Evolutionary conservation across 1,284 basidiomycete genomes (phyloP), one percentile per base, ranked within the genome.

Genomic region (Chiua sp.): DNA sequence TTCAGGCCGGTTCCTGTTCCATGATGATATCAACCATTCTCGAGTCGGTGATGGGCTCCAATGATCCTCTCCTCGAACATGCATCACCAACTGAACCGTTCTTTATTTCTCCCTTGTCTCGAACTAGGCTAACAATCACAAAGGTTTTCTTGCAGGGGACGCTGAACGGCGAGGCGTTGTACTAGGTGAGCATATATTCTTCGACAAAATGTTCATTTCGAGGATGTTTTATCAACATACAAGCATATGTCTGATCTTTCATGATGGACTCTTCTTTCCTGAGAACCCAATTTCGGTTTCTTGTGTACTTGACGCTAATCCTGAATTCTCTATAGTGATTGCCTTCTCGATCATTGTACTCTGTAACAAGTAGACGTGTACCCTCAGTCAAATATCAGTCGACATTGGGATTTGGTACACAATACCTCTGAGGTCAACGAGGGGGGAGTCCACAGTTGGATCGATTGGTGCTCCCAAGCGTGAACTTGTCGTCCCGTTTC

Each of bases 401-500:
- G n/a, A n/a, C n/a, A n/a, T n/a, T n/a, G n/a, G n/a, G n/a, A n/a
- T n/a, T n/a, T n/a, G n/a, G n/a, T n/a, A n/a, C n/a, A n/a, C n/a
- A n/a, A n/a, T n/a, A n/a, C n/a, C n/a, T n/a, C n/a, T n/a, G 33
- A 53, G 7, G 76, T 79, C 11, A 68, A 82, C 18, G 64, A 78
- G 10, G 72, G 80, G 16, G 78, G 82, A 53, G n/a, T 87, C 87
- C 55, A 82, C 83, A n/a, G n/a, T n/a, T n/a, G n/a, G n/a, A n/a
- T n/a, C n/a, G n/a, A n/a, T n/a, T n/a, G n/a, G n/a, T n/a, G n/a
- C n/a, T n/a, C n/a, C n/a, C n/a, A n/a, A n/a, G n/a, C n/a, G n/a
- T n/a, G n/a, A n/a, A n/a, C n/a, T n/a, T n/a, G 90, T 89, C 18
- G 87, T 93, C 30, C 96, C 96, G 1, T 98, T 98, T 87, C 93